Evolutionary conservation across 2,329 filamentous ascomycete genomes (phyloP), one percentile per base, ranked within the genome.

Genomic region (Sclerotinia sclerotiorum): DNA sequence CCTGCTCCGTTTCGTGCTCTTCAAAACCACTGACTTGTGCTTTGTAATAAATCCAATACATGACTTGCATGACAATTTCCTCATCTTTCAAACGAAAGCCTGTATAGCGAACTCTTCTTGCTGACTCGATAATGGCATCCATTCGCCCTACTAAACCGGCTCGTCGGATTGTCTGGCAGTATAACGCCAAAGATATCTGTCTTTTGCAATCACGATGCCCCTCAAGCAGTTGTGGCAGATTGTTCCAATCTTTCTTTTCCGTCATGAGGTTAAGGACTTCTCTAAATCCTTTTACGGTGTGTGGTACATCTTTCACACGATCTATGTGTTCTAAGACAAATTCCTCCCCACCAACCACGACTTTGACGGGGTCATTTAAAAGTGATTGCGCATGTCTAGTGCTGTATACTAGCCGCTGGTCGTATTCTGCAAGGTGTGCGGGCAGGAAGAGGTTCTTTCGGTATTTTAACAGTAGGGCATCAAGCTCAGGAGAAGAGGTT

Each of bases 381-480:
- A 90, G 82, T 69, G 78, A 78, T 71, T 82, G 78, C 71, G 81
- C 79, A 77, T 82, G 80, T 70, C 81, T 82, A 19, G 75, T 71
- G 69, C 81, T 79, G 79, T 82, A 84, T 73, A 90, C 78, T 69
- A 84, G 81, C 72, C 83, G 80, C 73, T 81, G 84, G 78, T 90
- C 84, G 63, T 79, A 78, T 39, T 76, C 68, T 29, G 83, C 81
- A 39, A 91, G 84, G 75, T 87, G 85, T 44, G 82, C 79, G n/a
- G 88, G 88, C 54, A 90, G 79, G 76, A 90, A 84, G 77, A 88
- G 82, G 72, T 84, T 84, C 57, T 82, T 79, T 71, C 88, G 86
- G 75, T 90, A 82, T 29, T 74, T 78, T 52, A 78, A 76, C 70
- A 91, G 83, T 44, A 83, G 74, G 17, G 77, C 69, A 76, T 89